These are phyloP conservation scores for Rubia yunnanensis DNA, from an alignment of 257 asterid genomes.

Conservation along the genomic window DNA sequence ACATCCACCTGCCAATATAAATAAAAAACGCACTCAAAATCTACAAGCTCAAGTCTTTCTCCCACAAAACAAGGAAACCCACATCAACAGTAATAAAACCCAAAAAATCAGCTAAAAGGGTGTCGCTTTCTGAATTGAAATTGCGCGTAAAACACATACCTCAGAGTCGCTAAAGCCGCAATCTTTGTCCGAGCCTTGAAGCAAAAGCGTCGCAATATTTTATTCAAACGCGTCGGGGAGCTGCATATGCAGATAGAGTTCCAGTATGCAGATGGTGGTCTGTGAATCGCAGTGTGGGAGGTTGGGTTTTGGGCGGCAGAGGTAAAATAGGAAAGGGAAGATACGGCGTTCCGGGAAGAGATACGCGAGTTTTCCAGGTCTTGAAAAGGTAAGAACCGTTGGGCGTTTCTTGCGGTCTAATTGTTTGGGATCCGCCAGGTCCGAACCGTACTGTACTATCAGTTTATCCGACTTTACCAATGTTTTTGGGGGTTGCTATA, in stretches of 20 bases:
- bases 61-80: background rate
- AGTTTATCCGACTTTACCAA: background rate
- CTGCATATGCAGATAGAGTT: conserved; percentile 14
- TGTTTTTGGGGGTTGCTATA: too few species aligned
- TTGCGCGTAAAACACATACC: conserved; percentile 19
- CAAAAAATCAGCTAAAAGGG: background rate
- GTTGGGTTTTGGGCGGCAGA: conserved; percentile 1
- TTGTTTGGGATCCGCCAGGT: background rate
- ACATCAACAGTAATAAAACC: background rate
- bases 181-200: conserved; percentile 36
- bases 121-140: conserved; percentile 2
- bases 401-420: background rate
- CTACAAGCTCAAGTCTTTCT: background rate
- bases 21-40: background rate
- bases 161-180: conserved; percentile 46
- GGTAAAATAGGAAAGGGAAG: background rate
- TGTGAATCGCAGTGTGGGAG: background rate
- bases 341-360: background rate
- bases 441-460: background rate
- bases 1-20: background rate
- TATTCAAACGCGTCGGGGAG: conserved; percentile 10
- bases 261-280: background rate
- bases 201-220: conserved; percentile 38
- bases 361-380: background rate
- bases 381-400: background rate